Evolutionary conservation across 768 basidiomycete genomes (phyloP), one percentile per base, ranked within the genome.

Genomic region (Tulasnella sp.): DNA sequence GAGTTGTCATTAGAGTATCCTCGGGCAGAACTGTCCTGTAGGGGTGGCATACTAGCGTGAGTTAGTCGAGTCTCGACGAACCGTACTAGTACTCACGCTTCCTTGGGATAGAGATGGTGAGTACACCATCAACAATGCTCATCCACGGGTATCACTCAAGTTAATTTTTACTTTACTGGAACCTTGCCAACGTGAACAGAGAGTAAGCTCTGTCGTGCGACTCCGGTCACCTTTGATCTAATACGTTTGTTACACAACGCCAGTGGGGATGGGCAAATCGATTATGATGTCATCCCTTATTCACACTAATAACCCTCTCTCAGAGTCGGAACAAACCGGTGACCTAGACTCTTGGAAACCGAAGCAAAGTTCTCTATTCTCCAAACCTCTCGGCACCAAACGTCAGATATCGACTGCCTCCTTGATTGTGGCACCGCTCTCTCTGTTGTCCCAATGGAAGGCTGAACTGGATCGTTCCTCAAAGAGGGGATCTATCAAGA

Each of bases 261-360:
- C 25, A 89, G 87, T 92, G 89, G 89, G 89, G n/a, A 85, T 93
- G 80, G 90, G 90, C 6, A 93, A 93, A 71, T 90, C 89, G 0
- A 91, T 92, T 62, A 92, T 92, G 87, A 69, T 96, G 32, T 87
- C 91, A 1, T 82, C 89, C 8, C 77, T 96, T 50, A 85, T 96
- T 23, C 91, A 93, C 61, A 82, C 80, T 9, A 88, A 84, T 62
- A 77, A 75, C 43, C 76, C 71, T 4, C 69, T 73, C 3, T 74
- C 79, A 19, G 65, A 70, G 17, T 67, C 56, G 2, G 54, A 48
- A 40, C 27, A 21, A 40, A 4, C n/a, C 59, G 12, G 43, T 55
- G 40, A 21, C 54, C 9, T 1, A 6, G 45, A 6, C 23, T 19
- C n/a, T 42, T 17, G 42, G 27, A 32, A 57, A 48, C 27, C 39